Percentiles rank a stretch among this genome's conserved stretches.
Evolutionary conservation across 208 protist genomes (phyloP).

Genomic region (Trypanosoma congolense): DNA sequence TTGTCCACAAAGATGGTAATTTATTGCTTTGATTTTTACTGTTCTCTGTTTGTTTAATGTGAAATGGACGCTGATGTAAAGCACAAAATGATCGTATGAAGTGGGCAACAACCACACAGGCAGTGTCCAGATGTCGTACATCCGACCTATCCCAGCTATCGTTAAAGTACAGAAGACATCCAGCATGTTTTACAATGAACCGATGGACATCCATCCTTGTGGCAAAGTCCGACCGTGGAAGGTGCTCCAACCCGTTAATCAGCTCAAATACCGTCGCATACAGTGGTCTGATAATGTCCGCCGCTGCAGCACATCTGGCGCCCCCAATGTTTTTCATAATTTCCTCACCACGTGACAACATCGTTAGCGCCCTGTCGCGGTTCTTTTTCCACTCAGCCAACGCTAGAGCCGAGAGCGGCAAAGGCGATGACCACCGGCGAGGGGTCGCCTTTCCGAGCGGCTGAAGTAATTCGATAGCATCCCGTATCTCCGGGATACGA

Average conservation of each 20-base stretch:
- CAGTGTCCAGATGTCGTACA: slow-evolving; percentile 62
- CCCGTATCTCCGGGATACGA: slow-evolving; percentile 69
- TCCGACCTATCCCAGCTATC: slow-evolving; percentile 63
- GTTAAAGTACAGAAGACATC: slow-evolving; percentile 65
- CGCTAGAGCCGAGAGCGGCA: background rate
- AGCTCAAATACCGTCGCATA: slow-evolving; percentile 78
- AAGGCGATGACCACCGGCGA: slow-evolving; percentile 27
- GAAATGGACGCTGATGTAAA: slow-evolving; percentile 58
- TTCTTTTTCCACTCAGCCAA: slow-evolving; percentile 28
- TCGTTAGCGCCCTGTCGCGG: slow-evolving; percentile 45
- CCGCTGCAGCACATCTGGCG: slow-evolving; percentile 23
- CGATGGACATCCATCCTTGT: slow-evolving; percentile 49
- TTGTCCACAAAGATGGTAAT: slow-evolving; percentile 25
- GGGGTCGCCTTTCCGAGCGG: slow-evolving; percentile 8
- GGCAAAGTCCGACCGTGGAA: slow-evolving; percentile 53
- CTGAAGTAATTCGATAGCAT: slow-evolving; percentile 56
- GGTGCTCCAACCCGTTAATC: slow-evolving; percentile 65
- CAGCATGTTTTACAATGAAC: slow-evolving; percentile 53
- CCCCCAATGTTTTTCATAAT: slow-evolving; percentile 68
- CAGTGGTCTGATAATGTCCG: slow-evolving; percentile 45
- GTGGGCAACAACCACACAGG: slow-evolving; percentile 65
- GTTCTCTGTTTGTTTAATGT: slow-evolving; percentile 19
- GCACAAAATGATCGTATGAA: slow-evolving; percentile 77
- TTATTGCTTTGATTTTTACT: background rate
- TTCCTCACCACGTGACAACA: slow-evolving; percentile 68